phyloP scores from a whole-genome alignment of 352 stramenopile species.

The Globisporangium megalacanthum region DNA sequence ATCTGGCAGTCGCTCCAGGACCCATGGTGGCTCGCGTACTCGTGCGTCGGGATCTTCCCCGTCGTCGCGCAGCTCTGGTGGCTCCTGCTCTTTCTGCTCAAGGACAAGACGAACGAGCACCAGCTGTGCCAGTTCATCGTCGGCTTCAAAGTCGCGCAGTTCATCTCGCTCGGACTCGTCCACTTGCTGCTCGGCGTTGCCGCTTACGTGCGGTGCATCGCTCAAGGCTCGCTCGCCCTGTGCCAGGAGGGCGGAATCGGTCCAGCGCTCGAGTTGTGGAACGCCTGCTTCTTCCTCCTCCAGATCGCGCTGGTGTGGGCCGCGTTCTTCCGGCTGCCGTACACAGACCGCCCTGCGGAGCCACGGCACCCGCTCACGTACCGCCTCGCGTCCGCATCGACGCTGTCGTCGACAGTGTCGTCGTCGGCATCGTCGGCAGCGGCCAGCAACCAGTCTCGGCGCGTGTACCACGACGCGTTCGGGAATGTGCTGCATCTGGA shows the following conservation, averaged over 20 bases:
- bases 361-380: conserved; percentile 42
- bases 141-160: conserved; percentile 88
- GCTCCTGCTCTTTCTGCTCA: conserved; percentile 86
- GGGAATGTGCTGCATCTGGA: conserved; percentile 76
- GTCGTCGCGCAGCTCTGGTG: conserved; percentile 88
- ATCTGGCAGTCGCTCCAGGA: conserved; percentile 86
- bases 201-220: conserved; percentile 70
- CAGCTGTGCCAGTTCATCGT: conserved; percentile 92
- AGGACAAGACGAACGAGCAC: conserved; percentile 91
- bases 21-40: conserved; percentile 76
- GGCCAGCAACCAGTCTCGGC: conserved; percentile 7
- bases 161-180: conserved; percentile 81
- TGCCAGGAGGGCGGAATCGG: conserved; percentile 39
- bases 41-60: conserved; percentile 73
- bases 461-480: conserved; percentile 73
- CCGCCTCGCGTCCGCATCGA: conserved; percentile 37
- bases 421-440: neutral
- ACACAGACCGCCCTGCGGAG: conserved; percentile 64
- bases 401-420: neutral
- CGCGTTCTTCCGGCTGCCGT: conserved; percentile 80
- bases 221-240: conserved; percentile 44
- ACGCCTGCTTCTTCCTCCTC: conserved; percentile 76
- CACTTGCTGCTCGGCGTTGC: conserved; percentile 58
- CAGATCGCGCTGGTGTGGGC: conserved; percentile 83
- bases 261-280: conserved; percentile 57